Evolutionary conservation across 2,329 filamentous ascomycete species (phyloP).

Genomic region (Aspergillus sp.): DNA sequence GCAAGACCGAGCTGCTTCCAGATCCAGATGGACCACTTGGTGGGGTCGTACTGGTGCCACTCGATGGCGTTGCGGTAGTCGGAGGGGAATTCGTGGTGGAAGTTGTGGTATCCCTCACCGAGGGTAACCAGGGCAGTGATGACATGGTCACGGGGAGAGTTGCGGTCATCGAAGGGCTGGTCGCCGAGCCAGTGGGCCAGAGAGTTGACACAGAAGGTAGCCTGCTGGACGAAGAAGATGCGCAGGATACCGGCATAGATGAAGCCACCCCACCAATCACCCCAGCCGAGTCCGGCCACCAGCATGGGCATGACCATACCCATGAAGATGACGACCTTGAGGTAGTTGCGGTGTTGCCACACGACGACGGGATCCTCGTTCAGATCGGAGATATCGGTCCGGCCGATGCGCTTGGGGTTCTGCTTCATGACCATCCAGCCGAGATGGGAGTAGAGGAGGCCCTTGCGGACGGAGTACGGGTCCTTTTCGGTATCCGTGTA

Average conservation of each 20-base stretch:
- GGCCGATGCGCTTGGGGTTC: constrained; percentile 83
- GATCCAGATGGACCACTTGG: constrained; percentile 82
- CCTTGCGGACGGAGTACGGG: constrained; percentile 87
- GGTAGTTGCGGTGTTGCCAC: constrained; percentile 84
- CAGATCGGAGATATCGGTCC: constrained; percentile 82
- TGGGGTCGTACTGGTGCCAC: constrained; percentile 90
- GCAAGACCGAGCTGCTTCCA: constrained; percentile 84
- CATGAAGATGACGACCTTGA: constrained; percentile 76
- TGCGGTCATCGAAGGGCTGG: constrained; percentile 89
- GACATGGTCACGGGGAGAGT: constrained; percentile 84
- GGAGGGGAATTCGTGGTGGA: constrained; percentile 91
- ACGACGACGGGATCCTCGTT: constrained; percentile 83
- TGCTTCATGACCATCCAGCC: constrained; percentile 95
- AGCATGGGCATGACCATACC: constrained; percentile 71
- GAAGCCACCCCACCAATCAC: constrained; percentile 77
- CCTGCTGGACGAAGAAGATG: constrained; percentile 87
- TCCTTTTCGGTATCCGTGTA: constrained; percentile 93
- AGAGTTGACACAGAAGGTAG: constrained; percentile 91
- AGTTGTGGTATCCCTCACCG: constrained; percentile 90
- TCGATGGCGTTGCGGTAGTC: constrained; percentile 90
- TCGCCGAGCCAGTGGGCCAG: constrained; percentile 88
- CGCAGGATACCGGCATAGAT: constrained; percentile 82
- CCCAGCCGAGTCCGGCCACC: constrained; percentile 74
- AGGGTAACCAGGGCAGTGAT: constrained; percentile 82
- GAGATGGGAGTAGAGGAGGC: constrained; percentile 76